Evolutionary conservation across 1,139 yeast species (phyloP).

Genomic region (Kazachstania sp.): DNA sequence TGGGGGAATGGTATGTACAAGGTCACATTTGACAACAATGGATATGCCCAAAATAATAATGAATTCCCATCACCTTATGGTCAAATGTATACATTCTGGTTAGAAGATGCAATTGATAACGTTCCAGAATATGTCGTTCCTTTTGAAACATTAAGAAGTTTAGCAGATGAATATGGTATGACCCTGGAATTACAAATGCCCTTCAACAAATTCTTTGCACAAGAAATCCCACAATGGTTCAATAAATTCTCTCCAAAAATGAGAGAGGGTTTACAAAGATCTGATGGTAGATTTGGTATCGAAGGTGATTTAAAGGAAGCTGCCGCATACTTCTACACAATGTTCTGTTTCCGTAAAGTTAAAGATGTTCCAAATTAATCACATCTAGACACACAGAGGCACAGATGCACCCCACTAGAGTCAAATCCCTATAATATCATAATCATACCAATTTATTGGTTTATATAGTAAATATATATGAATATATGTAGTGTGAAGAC

Average conservation of each 20-base stretch:
- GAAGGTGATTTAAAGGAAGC: conserved; percentile 90
- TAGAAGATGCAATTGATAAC: conserved; percentile 90
- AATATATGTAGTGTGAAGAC: conserved; percentile 46
- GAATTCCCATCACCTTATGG: conserved; percentile 72
- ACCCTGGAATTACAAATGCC: conserved; percentile 65
- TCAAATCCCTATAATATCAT: neutral
- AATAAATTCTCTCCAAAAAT: conserved; percentile 52
- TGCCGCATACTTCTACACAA: conserved; percentile 42
- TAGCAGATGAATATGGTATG: conserved; percentile 78
- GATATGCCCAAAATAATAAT: conserved; percentile 55
- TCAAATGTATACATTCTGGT: conserved; percentile 67
- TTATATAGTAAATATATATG: neutral
- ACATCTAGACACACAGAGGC: too few species aligned
- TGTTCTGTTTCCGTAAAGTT: conserved; percentile 31
- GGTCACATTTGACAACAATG: conserved; percentile 67
- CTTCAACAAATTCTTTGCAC: conserved; percentile 74
- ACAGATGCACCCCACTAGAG: too few species aligned
- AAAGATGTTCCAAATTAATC: conserved; percentile 18
- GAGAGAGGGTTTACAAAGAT: conserved; percentile 59
- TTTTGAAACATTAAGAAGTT: conserved; percentile 71
- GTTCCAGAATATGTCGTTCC: conserved; percentile 99
- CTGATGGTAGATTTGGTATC: conserved; percentile 77
- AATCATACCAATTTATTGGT: neutral
- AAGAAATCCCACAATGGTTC: conserved; percentile 64
- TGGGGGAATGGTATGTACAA: conserved; percentile 85